phyloP scores from a whole-genome alignment of 2,329 filamentous ascomycete genomes.

The Epichloe typhina region DNA sequence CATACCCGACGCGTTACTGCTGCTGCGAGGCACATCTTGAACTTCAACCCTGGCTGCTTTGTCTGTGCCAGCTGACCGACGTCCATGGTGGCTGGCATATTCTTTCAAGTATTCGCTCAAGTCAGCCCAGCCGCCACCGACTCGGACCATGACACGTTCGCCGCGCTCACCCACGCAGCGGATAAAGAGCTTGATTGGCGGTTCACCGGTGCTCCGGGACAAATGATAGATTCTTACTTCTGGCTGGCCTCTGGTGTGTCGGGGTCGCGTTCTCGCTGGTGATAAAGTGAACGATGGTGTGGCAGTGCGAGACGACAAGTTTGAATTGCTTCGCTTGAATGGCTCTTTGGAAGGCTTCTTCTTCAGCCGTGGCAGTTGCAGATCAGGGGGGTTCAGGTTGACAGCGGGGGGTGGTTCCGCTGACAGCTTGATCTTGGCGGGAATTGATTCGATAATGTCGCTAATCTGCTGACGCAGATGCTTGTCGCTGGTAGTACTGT shows the following conservation, averaged over 20 bases:
- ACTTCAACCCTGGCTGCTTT: conserved; percentile 44
- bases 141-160: conserved; percentile 93
- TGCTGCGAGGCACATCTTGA: conserved; percentile 30
- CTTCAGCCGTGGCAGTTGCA: conserved; percentile 35
- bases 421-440: conserved; percentile 64
- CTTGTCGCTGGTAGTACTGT: conserved; percentile 40
- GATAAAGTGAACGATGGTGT: conserved; percentile 59
- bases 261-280: conserved; percentile 43
- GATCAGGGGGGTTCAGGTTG: conserved; percentile 47
- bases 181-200: conserved; percentile 90
- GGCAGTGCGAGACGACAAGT: conserved; percentile 41
- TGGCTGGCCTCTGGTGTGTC: conserved; percentile 39
- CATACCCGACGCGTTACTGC: conserved; percentile 11
- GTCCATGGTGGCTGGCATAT: conserved; percentile 83
- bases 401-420: conserved; percentile 34
- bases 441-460: conserved; percentile 64
- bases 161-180: conserved; percentile 80
- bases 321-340: conserved; percentile 35
- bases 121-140: conserved; percentile 97
- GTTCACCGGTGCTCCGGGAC: conserved; percentile 66
- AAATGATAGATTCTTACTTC: conserved; percentile 91
- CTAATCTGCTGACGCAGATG: conserved; percentile 70
- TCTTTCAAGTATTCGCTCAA: conserved; percentile 88
- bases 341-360: conserved; percentile 29
- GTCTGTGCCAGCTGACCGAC: conserved; percentile 38